Evolutionary conservation across 805 yeast genomes (phyloP).

Genomic region (Citeromyces nyonsensis): DNA sequence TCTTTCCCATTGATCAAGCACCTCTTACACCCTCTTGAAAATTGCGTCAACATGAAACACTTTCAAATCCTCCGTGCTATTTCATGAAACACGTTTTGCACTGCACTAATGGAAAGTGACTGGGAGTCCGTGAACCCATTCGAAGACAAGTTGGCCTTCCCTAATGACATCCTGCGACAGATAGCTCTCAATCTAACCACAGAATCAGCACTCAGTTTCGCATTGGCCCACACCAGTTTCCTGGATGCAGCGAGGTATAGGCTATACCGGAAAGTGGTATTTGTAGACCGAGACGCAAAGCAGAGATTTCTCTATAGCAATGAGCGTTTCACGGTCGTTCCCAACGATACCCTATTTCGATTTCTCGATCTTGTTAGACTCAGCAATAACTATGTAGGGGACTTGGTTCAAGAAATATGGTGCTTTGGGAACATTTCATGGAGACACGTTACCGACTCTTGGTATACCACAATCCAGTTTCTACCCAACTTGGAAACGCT

Average conservation of each 20-base stretch:
- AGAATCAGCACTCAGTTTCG: conserved; percentile 1
- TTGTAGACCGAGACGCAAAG: neutral
- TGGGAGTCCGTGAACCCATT: no score
- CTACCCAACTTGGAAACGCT: conserved; percentile 2
- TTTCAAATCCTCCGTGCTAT: neutral
- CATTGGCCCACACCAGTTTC: neutral
- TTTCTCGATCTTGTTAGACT: conserved; percentile 4
- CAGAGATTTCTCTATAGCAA: no score
- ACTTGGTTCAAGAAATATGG: conserved; percentile 2
- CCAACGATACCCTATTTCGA: neutral
- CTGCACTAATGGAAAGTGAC: no score
- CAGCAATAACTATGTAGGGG: conserved; percentile 2
- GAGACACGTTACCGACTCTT: conserved; percentile 3
- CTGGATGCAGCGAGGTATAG: neutral
- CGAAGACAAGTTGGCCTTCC: no score
- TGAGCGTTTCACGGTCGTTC: conserved; percentile 1
- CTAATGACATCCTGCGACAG: neutral
- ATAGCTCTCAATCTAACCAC: conserved; percentile 1
- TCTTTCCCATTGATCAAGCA: no score
- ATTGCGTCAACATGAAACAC: neutral
- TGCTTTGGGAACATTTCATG: conserved; percentile 4
- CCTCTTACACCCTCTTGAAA: no score
- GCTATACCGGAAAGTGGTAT: neutral
- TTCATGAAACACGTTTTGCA: no score
- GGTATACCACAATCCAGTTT: conserved; percentile 3